Evolutionary conservation across 352 stramenopile genomes (phyloP), one percentile per base, ranked within the genome.

Genomic region (Pythium aphanidermatum): DNA sequence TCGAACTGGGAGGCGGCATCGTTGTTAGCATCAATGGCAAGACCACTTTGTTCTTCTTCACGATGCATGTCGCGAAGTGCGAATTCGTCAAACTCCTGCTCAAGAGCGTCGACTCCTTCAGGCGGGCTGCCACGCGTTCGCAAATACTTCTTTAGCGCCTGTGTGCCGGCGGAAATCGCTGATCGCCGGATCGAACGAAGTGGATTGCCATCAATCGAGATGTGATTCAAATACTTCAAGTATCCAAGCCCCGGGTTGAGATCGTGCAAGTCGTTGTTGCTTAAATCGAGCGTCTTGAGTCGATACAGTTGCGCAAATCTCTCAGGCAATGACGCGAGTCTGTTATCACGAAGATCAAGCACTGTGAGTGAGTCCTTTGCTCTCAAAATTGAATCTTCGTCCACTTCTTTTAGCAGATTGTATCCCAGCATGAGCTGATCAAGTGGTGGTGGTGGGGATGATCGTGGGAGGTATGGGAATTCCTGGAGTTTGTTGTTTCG

Each of bases 131-230:
- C 81, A 21, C 81, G 75, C 14, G 78, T 91, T 6, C 81, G 76
- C 46, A 93, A 44, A 31, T 91, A 91, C 32, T 93, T 93, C 47
- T 91, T 91, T 5, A 93, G 53, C 2, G 75, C 55, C 45, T 90
- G 68, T 2, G 73, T 85, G 14, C 80, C 77, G 11, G 64, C 55
- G 7, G 68, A 72, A 40, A 92, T 76, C 7, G 88, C 57, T 2
- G 73, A 63, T 16, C 74, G 74, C 27, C 80, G 73, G 56, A 92
- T 88, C 6, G 77, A 78, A 9, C 78, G 75, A 25, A 92, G 48
- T 0, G 77, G 79, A 24, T 92, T 92, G 0, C 80, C 80, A 39
- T 90, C 77, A 21, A 88, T 73, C 26, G 85, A 44, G 10, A 92
- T 58, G 40, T 87, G 74, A 27, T 88, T 64, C 4, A 92, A 61